A percentile compares a stretch with the other conserved stretches of the same genome.
Evolutionary conservation across 768 basidiomycete species (phyloP).

Genomic region (Solioccasus polychromus): DNA sequence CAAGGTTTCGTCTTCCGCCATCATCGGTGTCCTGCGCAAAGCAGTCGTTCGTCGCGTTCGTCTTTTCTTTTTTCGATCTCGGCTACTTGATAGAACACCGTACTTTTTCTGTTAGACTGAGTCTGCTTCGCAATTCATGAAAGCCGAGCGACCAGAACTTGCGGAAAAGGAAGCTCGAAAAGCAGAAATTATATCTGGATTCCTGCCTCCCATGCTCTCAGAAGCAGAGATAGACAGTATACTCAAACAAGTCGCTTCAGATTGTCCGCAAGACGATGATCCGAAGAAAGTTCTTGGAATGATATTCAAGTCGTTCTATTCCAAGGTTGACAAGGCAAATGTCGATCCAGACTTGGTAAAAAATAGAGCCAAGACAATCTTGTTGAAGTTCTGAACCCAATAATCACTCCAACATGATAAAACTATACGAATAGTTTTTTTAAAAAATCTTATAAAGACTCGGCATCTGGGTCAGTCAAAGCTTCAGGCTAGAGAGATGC

Average conservation of each 20-base stretch:
- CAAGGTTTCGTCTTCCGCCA: constrained; percentile 44
- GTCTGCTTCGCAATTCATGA: constrained; percentile 51
- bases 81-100: too few species aligned
- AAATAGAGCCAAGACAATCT: constrained; percentile 41
- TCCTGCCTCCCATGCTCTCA: constrained; percentile 61
- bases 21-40: constrained; percentile 56
- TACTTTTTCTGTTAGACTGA: constrained; percentile 44
- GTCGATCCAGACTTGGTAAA: constrained; percentile 61
- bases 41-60: constrained; percentile 58
- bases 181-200: constrained; percentile 49
- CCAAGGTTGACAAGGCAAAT: constrained; percentile 52
- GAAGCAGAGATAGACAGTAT: constrained; percentile 50
- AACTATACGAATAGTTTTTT: too few species aligned
- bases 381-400: constrained; percentile 27
- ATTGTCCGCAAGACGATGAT: constrained; percentile 16
- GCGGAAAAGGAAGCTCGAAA: constrained; percentile 61
- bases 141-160: constrained; percentile 61
- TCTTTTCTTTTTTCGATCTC: constrained; percentile 6
- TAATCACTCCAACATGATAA: too few species aligned
- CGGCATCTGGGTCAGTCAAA: background rate
- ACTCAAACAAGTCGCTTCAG: constrained; percentile 42
- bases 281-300: constrained; percentile 37
- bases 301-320: constrained; percentile 64
- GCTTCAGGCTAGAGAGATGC: background rate
- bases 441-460: constrained; percentile 5